A percentile compares a stretch with the other conserved stretches of the same genome.
phyloP scores from a whole-genome alignment of 352 stramenopile species.

The Phytophthora foliorum region DNA sequence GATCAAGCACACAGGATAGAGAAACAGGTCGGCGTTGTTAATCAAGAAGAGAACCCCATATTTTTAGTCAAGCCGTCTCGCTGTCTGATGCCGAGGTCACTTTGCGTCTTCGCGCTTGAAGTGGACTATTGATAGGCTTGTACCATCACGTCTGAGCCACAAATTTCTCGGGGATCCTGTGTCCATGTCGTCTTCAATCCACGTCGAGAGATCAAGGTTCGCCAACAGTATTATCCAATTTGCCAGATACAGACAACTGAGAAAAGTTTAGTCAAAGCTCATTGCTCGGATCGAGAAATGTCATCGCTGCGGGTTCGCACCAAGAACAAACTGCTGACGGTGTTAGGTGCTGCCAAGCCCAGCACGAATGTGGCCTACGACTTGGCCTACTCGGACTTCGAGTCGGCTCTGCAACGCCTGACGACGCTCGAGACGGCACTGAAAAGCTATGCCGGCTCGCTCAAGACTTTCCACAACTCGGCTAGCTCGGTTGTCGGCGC shows the following conservation, averaged over 20 bases:
- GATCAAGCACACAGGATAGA: constrained; percentile 13
- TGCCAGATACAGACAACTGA: background rate
- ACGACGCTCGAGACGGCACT: constrained; percentile 59
- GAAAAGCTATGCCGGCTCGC: constrained; percentile 61
- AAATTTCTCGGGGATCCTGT: background rate
- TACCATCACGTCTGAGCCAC: constrained; percentile 20
- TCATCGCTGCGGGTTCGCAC: constrained; percentile 79
- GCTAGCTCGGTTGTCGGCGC: constrained; percentile 63
- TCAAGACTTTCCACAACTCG: constrained; percentile 70
- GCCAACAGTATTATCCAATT: constrained; percentile 9
- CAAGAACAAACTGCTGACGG: constrained; percentile 84
- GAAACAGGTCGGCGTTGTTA: constrained; percentile 11
- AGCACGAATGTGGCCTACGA: constrained; percentile 88
- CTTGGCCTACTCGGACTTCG: constrained; percentile 65
- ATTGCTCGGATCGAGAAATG: constrained; percentile 43
- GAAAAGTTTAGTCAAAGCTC: background rate
- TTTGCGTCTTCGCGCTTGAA: constrained; percentile 24
- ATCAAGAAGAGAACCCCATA: constrained; percentile 36
- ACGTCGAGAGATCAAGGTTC: constrained; percentile 10
- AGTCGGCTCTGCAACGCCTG: constrained; percentile 61
- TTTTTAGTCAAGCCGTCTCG: constrained; percentile 38
- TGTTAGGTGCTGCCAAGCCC: constrained; percentile 72
- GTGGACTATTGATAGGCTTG: constrained; percentile 40
- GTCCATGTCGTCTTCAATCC: constrained; percentile 14
- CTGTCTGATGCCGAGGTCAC: constrained; percentile 36